These are phyloP conservation scores for Mixia osmundae DNA, from an alignment of 1,284 basidiomycete genomes.

Conservation along the genomic window DNA sequence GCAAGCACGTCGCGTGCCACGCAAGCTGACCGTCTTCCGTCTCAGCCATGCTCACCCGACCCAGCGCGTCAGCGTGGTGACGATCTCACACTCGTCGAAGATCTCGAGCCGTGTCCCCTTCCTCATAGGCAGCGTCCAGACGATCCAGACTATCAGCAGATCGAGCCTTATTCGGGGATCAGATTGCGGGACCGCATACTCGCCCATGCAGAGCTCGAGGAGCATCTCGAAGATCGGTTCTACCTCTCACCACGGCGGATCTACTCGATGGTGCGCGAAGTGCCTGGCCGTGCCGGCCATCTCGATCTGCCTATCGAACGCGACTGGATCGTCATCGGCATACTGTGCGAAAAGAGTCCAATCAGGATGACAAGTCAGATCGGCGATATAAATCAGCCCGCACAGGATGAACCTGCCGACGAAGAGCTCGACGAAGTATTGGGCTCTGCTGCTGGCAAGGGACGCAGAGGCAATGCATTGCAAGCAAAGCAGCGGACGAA, in stretches of 20 bases:
- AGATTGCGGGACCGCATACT: conserved; percentile 51
- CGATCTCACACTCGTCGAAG: conserved; percentile 36
- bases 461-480: conserved; percentile 8
- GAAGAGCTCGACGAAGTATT: conserved; percentile 21
- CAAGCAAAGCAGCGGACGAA: neutral
- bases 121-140: conserved; percentile 37
- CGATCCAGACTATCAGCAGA: conserved; percentile 43
- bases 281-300: conserved; percentile 48
- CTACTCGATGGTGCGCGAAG: conserved; percentile 61
- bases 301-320: conserved; percentile 76
- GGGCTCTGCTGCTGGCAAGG: conserved; percentile 9
- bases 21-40: too few relatives aligned
- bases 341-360: conserved; percentile 59
- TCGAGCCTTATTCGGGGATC: conserved; percentile 75
- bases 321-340: conserved; percentile 77
- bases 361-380: conserved; percentile 28
- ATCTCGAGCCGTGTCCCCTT: conserved; percentile 46
- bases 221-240: conserved; percentile 60
- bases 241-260: conserved; percentile 64
- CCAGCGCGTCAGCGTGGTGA: conserved; percentile 5
- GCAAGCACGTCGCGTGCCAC: too few relatives aligned
- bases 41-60: too few relatives aligned
- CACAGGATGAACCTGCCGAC: conserved; percentile 26
- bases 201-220: conserved; percentile 50
- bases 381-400: conserved; percentile 12